Evolutionary conservation across 2,329 filamentous ascomycete genomes (phyloP), one percentile per base, ranked within the genome.

Genomic region (Biscogniauxia mediterranea): DNA sequence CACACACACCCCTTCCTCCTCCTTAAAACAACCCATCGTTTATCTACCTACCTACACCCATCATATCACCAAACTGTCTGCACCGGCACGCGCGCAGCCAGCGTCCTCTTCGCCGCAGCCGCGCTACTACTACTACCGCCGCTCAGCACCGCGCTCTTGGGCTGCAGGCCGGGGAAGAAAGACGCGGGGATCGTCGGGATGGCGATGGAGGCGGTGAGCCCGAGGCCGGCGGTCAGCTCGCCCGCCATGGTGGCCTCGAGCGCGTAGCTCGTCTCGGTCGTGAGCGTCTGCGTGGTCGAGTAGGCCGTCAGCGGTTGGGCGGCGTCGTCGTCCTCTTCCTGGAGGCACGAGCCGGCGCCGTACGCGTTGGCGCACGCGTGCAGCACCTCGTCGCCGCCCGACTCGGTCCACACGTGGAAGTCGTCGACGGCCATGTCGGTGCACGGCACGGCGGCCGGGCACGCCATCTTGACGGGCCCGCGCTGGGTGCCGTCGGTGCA

Each of bases 391-490:
- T 55, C 69, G n/a, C 80, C 80, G 0, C 11, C 28, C 28, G 71
- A 64, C 58, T 83, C 80, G 5, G 80, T 83, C 80, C 81, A 82
- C 71, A 86, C 83, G 38, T 76, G 73, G 63, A 85, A 80, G 67
- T 85, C 78, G 3, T 73, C 72, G 61, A 86, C 78, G 17, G 73
- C 77, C 63, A 86, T 77, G 57, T 79, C 79, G 2, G 77, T 81
- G 75, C 84, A 86, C 13, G 84, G 84, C 1, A 77, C 78, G 1
- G 67, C 74, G 59, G 80, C 75, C 0, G 82, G 78, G 65, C 84
- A 87, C 38, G 78, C 70, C 51, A 85, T 73, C 61, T 82, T 81
- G 66, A 87, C 76, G 1, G 84, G 84, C 0, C 81, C 83, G 21
- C 85, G 80, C 57, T 77, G 60, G 4, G 71, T 70, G 20, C 84